A percentile compares a stretch with the other conserved stretches of the same genome.
Evolutionary conservation across 331 rosid species (phyloP).

Genomic region (Cydonia oblonga): DNA sequence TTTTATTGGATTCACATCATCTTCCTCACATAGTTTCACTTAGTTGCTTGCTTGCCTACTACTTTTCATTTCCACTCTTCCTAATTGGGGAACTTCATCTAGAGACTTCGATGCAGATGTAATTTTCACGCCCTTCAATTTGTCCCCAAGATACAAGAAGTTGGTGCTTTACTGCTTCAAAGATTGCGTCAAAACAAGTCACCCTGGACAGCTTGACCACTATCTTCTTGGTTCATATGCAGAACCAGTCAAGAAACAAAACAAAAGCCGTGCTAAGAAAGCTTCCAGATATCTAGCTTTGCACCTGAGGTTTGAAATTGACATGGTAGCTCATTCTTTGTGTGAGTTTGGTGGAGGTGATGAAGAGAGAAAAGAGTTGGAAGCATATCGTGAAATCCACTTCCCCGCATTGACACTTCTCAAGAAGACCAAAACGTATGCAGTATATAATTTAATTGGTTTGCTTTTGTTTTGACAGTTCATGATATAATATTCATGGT

Average conservation of each 20-base stretch:
- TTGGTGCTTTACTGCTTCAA: slow-evolving; percentile 81
- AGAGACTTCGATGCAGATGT: slow-evolving; percentile 99
- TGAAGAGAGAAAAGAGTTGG: slow-evolving; percentile 75
- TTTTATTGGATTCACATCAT: too few species aligned
- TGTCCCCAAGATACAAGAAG: slow-evolving; percentile 85
- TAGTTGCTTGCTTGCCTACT: slow-evolving; percentile 21
- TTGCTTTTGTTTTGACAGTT: not conserved
- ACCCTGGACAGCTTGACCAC: slow-evolving; percentile 55
- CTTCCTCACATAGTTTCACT: not conserved
- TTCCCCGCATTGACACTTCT: slow-evolving; percentile 72
- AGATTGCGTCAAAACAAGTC: slow-evolving; percentile 55
- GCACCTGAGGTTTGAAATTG: slow-evolving; percentile 97
- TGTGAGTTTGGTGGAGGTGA: slow-evolving; percentile 98
- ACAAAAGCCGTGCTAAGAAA: slow-evolving; percentile 35
- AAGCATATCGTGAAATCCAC: slow-evolving; percentile 81
- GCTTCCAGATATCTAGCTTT: slow-evolving; percentile 75
- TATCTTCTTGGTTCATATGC: slow-evolving; percentile 64
- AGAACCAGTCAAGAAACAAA: slow-evolving; percentile 25
- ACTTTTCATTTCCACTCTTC: slow-evolving; percentile 27
- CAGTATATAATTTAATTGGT: slow-evolving; percentile 1
- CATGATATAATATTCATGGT: not conserved
- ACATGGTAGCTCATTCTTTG: slow-evolving; percentile 95
- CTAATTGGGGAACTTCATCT: slow-evolving; percentile 84
- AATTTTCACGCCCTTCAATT: slow-evolving; percentile 90
- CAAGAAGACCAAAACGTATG: slow-evolving; percentile 61